A percentile compares a stretch with the other conserved stretches of the same genome.
These are phyloP conservation scores for Xylogone sp. DNA, from an alignment of 2,329 filamentous ascomycete genomes.

Conservation along the genomic window DNA sequence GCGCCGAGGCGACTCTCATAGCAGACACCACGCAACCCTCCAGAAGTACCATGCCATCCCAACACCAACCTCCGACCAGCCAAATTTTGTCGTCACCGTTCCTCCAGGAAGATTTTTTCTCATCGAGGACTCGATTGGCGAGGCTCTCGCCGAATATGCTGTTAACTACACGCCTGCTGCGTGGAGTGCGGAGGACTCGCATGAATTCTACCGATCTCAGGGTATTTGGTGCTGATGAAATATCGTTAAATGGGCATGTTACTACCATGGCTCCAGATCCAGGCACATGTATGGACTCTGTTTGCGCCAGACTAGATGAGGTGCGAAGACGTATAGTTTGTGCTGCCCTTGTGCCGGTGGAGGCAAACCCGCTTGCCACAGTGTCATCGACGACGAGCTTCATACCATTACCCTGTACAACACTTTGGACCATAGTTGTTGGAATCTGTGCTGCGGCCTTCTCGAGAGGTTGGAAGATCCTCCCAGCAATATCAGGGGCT, in stretches of 20 bases:
- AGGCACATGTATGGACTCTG: conserved; percentile 49
- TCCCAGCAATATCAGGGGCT: conserved; percentile 47
- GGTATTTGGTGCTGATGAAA: conserved; percentile 26
- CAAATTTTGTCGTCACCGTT: conserved; percentile 53
- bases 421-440: conserved; percentile 43
- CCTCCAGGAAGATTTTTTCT: conserved; percentile 35
- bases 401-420: conserved; percentile 37
- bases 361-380: conserved; percentile 6
- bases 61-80: conserved; percentile 58
- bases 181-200: conserved; percentile 45
- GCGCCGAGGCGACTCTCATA: conserved; percentile 48
- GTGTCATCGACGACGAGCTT: conserved; percentile 17
- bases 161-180: conserved; percentile 44
- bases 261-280: conserved; percentile 48
- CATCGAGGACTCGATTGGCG: conserved; percentile 3
- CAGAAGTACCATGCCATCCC: conserved; percentile 60
- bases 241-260: conserved; percentile 41
- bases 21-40: conserved; percentile 59
- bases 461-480: conserved; percentile 41
- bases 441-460: conserved; percentile 40
- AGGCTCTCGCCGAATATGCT: conserved; percentile 33
- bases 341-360: conserved; percentile 15
- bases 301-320: conserved; percentile 16
- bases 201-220: conserved; percentile 47
- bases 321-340: conserved; percentile 13